Evolutionary conservation across 352 stramenopile genomes (phyloP).

Genomic region (Phytophthora sp.): DNA sequence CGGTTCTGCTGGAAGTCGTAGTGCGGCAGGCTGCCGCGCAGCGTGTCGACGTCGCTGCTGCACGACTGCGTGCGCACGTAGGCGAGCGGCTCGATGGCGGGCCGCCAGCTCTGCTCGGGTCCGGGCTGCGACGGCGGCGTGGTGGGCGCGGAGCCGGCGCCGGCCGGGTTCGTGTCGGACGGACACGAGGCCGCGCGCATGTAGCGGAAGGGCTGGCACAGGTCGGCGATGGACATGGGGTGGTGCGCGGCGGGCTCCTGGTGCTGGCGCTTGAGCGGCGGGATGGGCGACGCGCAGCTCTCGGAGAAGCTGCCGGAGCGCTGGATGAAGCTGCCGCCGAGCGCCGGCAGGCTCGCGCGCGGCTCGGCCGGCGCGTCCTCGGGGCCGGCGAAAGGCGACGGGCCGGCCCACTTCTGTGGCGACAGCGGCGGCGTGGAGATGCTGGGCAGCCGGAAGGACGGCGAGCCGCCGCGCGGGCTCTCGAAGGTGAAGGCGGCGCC

Average conservation of each 20-base stretch:
- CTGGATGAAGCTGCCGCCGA: constrained; percentile 30
- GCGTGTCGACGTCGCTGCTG: constrained; percentile 21
- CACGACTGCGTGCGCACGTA: constrained; percentile 37
- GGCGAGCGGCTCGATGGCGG: constrained; percentile 18
- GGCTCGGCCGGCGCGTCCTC: constrained; percentile 14
- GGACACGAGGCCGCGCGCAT: constrained; percentile 72
- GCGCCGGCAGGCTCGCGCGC: constrained; percentile 24
- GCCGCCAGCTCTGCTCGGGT: constrained; percentile 26
- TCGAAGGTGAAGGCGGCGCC: constrained; percentile 28
- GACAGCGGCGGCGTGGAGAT: constrained; percentile 52
- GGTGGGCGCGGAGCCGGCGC: neutral
- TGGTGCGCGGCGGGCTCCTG: constrained; percentile 25
- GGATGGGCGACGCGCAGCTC: constrained; percentile 41
- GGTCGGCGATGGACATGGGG: constrained; percentile 49
- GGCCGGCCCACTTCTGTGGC: constrained; percentile 44
- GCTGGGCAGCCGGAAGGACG: constrained; percentile 56
- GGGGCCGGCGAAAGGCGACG: constrained; percentile 24
- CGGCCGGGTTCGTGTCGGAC: constrained; percentile 59
- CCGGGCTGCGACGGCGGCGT: neutral
- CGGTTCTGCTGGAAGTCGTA: constrained; percentile 35
- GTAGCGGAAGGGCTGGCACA: constrained; percentile 68
- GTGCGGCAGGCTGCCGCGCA: constrained; percentile 8
- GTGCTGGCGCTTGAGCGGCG: constrained; percentile 40
- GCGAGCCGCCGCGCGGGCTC: constrained; percentile 33
- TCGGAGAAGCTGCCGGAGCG: constrained; percentile 42